Base-by-base conservation (phyloP, 257 asterid species). In the Echites panduratus region DNA sequence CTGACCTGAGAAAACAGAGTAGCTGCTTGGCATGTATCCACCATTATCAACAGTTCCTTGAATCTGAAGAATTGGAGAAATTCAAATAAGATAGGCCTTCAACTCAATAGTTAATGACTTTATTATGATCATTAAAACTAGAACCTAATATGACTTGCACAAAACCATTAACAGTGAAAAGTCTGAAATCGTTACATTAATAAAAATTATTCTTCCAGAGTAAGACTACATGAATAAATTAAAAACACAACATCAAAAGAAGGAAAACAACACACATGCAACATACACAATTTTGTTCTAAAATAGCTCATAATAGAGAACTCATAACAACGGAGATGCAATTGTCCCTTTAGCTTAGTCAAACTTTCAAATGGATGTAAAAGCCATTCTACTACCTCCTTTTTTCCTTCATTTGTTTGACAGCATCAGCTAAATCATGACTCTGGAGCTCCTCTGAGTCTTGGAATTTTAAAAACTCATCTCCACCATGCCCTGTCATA, bases 401-500 rank as follows among this genome's bases (percentile, higher is more conserved):
- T 83, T 95, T 95, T 85, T 95, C 99, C 84, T 95, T 95, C 99
- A 95, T 92, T 87, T 95, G 99, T 77, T 84, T 92, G 74, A 95
- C 96, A 14, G 98, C 99, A 82, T 95, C 98, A 56, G 98, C 98
- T 75, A 95, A 86, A 83, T 95, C 99, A 79, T 92, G 98, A 84
- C 98, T 95, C 77, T 95, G 97, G 78, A 95, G 98, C 87, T 95
- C 99, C 82, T 95, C 99, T 4, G 95, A 83, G 85, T 95, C 99
- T 82, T 95, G 98, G 84, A 92, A 95, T 75, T 95, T 95, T n/a
- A 95, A 85, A 84, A 95, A 95, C 85, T 92, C 96, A 9, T 95
- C 98, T 72, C 99, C 99, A 7, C 99, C 99, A 80, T 95, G 97
- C 78, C 99, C 98, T 24, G 98, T 95, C 98, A 95, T 95, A 83